Conservation (phyloP, 805 yeast genomes). For the Zygosaccharomyces bisporus region DNA sequence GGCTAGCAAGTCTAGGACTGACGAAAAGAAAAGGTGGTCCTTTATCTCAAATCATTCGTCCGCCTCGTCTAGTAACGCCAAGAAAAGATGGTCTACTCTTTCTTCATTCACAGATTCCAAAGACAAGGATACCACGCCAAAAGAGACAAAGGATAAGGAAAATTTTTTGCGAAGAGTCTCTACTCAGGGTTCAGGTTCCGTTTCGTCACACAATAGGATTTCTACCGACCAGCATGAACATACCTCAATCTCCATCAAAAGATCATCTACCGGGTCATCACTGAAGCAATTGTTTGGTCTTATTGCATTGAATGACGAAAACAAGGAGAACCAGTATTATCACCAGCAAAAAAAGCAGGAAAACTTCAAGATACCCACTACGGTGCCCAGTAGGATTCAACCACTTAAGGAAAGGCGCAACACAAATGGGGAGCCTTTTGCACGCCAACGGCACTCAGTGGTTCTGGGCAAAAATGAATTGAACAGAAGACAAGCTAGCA, state of each 20-base stretch:
- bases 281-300: conserved; percentile 32
- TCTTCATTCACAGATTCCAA: conserved; percentile 21
- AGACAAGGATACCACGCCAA: conserved; percentile 14
- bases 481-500: conserved; percentile 2
- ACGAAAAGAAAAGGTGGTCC: conserved; percentile 33
- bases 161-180: conserved; percentile 16
- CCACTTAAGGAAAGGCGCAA: conserved; percentile 13
- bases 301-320: conserved; percentile 25
- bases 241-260: conserved; percentile 17
- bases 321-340: conserved; percentile 19
- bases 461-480: conserved; percentile 10
- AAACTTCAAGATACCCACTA: conserved; percentile 11
- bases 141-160: conserved; percentile 16
- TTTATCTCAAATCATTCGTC: conserved; percentile 30
- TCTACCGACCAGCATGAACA: conserved; percentile 15
- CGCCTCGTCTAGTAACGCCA: conserved; percentile 21
- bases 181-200: conserved; percentile 17
- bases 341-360: conserved; percentile 8
- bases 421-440: conserved; percentile 11
- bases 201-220: conserved; percentile 17
- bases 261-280: conserved; percentile 35
- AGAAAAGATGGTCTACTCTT: conserved; percentile 34
- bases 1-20: conserved; percentile 10
- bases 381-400: conserved; percentile 1
- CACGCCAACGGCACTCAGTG: conserved; percentile 15